These are phyloP conservation scores for Dipodascopsis uninucleata DNA, from an alignment of 805 yeast species.

Conservation along the genomic window DNA sequence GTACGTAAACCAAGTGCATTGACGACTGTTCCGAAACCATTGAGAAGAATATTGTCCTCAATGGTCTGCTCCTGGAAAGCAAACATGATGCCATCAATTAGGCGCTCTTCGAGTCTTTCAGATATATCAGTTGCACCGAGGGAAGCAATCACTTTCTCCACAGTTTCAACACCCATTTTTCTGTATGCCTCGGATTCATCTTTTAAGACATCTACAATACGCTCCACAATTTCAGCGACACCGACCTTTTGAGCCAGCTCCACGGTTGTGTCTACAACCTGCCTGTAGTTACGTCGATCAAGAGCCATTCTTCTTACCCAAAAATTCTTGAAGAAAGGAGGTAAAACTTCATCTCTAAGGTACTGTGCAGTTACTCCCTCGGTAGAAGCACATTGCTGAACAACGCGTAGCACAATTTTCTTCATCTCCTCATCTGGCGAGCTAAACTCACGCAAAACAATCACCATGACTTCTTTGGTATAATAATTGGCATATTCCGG, in stretches of 20 bases:
- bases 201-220: conserved; percentile 56
- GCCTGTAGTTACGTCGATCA: conserved; percentile 46
- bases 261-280: conserved; percentile 70
- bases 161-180: conserved; percentile 70
- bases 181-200: conserved; percentile 82
- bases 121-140: conserved; percentile 59
- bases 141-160: conserved; percentile 50
- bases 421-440: conserved; percentile 89
- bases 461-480: conserved; percentile 65
- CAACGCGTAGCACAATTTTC: conserved; percentile 61
- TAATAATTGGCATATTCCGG: conserved; percentile 76
- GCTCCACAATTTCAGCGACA: conserved; percentile 54
- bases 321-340: conserved; percentile 62
- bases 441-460: conserved; percentile 65
- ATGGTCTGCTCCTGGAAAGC: conserved; percentile 76
- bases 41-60: conserved; percentile 53
- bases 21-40: conserved; percentile 62
- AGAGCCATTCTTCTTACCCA: conserved; percentile 80
- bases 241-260: conserved; percentile 67
- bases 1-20: conserved; percentile 59
- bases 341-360: conserved; percentile 50
- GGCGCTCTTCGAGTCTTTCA: conserved; percentile 55
- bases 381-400: conserved; percentile 62
- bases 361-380: conserved; percentile 51
- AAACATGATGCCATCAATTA: conserved; percentile 74